These are phyloP conservation scores for Skeletonema marinoi DNA, from an alignment of 108 stramenopile species.

Conservation along the genomic window DNA sequence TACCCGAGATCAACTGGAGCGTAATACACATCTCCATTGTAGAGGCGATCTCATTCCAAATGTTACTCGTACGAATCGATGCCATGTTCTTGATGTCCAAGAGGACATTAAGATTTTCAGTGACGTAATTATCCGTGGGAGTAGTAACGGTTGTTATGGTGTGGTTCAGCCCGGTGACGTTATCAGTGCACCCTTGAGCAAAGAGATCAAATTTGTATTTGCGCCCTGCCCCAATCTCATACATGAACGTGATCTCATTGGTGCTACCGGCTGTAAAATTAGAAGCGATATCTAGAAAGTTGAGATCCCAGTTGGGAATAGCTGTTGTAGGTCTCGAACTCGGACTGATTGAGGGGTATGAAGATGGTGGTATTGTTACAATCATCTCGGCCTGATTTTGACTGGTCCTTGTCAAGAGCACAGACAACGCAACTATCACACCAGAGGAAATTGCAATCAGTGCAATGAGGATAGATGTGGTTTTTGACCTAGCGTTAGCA, in stretches of 20 bases:
- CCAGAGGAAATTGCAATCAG: not conserved
- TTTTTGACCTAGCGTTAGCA: not conserved
- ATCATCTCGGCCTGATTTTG: not conserved
- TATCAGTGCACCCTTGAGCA: not conserved
- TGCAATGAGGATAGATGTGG: not conserved
- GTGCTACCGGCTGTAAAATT: not conserved
- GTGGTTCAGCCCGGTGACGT: not conserved
- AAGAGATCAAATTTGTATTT: not conserved
- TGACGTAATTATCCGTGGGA: not conserved
- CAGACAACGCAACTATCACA: not conserved
- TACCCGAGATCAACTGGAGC: not conserved
- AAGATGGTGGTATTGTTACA: not conserved
- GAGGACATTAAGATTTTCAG: not conserved
- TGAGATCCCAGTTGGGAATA: not conserved
- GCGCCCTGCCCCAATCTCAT: not conserved
- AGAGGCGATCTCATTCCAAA: not conserved
- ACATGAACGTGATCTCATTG: not conserved
- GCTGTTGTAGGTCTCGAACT: not conserved
- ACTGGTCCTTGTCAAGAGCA: not conserved
- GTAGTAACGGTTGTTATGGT: not conserved
- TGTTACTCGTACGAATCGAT: not conserved
- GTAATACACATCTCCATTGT: not conserved
- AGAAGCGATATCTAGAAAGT: not conserved
- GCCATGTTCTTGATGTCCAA: not conserved
- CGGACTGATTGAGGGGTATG: not conserved